Evolutionary conservation across 805 yeast genomes (phyloP), one percentile per base, ranked within the genome.

Genomic region (Yamadazyma nakazawae): DNA sequence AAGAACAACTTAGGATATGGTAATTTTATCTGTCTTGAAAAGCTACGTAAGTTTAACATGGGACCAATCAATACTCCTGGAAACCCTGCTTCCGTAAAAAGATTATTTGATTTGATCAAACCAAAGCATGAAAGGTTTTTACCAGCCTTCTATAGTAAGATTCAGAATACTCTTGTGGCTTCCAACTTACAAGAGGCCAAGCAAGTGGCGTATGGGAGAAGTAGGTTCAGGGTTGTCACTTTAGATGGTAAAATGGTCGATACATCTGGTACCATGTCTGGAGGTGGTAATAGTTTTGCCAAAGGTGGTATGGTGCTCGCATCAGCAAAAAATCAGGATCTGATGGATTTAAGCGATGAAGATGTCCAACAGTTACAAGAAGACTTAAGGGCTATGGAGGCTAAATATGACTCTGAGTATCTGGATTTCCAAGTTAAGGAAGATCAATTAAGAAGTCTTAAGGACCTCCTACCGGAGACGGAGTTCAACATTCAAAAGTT

Each of bases 201-300:
- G 52, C 68, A 76, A 35, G 94, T 92, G 26, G 98, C 99, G 0
- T 92, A 85, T 68, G 94, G 96, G 1, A 65, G 75, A 3, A 81
- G 74, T 54, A 73, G 98, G 56, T 87, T 80, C 76, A 78, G 96
- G 56, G 98, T 92, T 19, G 98, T 95, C 0, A 90, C 98, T 0
- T 63, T 90, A 8, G 96, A 88, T 62, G 99, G 99, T 19, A 85
- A 89, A 56, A 70, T 94, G 18, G 92, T 94, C 47, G 97, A 91
- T 57, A 81, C 84, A 13, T 86, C 96, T 2, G 99, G 99, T 64
- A 88, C 97, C 1, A 83, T 95, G 84, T 82, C 96, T 40, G 99
- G 99, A 57, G 99, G 99, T 67, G 99, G 98, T 44, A 78, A 75
- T 45, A 71, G 77, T 34, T 78, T 75, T 8, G 75, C 78, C 14